Evolutionary conservation across 2,329 filamentous ascomycete genomes (phyloP), one percentile per base, ranked within the genome.

Genomic region (Ascochyta viciae-villosae): DNA sequence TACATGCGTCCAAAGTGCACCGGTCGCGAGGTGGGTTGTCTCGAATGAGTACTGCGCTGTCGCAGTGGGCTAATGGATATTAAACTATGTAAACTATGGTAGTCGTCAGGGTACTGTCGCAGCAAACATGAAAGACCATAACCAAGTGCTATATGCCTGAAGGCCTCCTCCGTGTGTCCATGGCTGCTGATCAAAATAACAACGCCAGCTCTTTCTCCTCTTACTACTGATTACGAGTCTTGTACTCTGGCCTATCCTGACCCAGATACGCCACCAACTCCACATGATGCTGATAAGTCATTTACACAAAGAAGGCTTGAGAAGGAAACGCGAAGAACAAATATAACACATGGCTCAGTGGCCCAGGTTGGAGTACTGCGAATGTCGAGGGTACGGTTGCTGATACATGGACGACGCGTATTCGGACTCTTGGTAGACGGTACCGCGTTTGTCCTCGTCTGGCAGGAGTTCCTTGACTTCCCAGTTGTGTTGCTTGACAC

Each of bases 401-500:
- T 74, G 73, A 62, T 79, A 81, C 34, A 78, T 58, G 46, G 77
- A 79, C 60, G 80, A 83, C 2, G 83, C 79, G 35, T 87, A 86
- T 46, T 80, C 82, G 60, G 86, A 87, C 2, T 85, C 84, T 61
- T 89, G 87, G 76, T 93, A 95, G 41, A 89, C 77, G 2, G 90
- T 92, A 55, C 90, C 85, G 57, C 89, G 88, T 56, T 94, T 90
- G 53, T 95, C 91, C 63, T 95, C 91, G 40, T 89, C 86, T 16
- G 95, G 82, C 10, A 91, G 62, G 6, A 74, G 83, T 61, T 98
- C 94, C 81, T 98, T 98, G 73, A 98, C 90, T 74, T 99, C 95
- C 95, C 95, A 99, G 76, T 95, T 97, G 80, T 96, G 96, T 78
- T 91, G 90, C 76, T 94, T 91, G 56, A 92, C 92, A 63, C 94